phyloP scores from a whole-genome alignment of 2,329 filamentous ascomycete species.

The Colletotrichum tofieldiae region DNA sequence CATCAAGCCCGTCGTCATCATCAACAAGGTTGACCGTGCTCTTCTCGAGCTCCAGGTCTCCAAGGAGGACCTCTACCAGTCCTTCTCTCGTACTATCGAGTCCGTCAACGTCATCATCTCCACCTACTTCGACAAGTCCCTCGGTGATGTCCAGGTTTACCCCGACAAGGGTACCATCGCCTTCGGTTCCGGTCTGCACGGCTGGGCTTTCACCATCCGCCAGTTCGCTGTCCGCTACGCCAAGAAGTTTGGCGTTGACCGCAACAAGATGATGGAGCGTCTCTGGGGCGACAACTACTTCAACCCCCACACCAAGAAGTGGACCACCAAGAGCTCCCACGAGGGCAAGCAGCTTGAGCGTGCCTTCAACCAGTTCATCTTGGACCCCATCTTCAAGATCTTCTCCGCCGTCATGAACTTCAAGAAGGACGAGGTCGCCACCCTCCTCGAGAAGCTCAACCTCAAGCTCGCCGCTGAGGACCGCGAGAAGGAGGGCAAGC shows the following conservation, averaged over 20 bases:
- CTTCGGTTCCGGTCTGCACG: slow-evolving; percentile 99
- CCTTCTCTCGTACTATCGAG: slow-evolving; percentile 99
- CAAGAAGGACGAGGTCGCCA: slow-evolving; percentile 93
- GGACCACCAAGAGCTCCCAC: slow-evolving; percentile 88
- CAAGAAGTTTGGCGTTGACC: slow-evolving; percentile 99
- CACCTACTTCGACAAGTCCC: slow-evolving; percentile 96
- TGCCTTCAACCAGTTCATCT: slow-evolving; percentile 99
- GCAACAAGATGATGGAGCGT: slow-evolving; percentile 99
- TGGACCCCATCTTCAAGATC: slow-evolving; percentile 99
- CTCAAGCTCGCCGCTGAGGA: slow-evolving; percentile 93
- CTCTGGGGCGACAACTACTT: slow-evolving; percentile 99
- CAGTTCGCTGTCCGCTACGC: slow-evolving; percentile 97
- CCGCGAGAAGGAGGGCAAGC: slow-evolving; percentile 96
- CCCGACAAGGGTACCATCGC: slow-evolving; percentile 97
- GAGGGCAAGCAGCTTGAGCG: slow-evolving; percentile 95
- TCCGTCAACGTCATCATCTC: slow-evolving; percentile 99
- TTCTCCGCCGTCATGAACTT: slow-evolving; percentile 98
- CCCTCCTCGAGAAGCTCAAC: slow-evolving; percentile 90
- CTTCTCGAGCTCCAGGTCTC: slow-evolving; percentile 98
- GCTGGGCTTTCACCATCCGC: slow-evolving; percentile 99
- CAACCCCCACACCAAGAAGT: slow-evolving; percentile 99
- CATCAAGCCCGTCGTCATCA: slow-evolving; percentile 99
- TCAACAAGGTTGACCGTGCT: slow-evolving; percentile 99
- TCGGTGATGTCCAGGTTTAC: slow-evolving; percentile 99
- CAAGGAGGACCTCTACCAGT: slow-evolving; percentile 99